Evolutionary conservation across 2,329 filamentous ascomycete genomes (phyloP).

Genomic region (Aspergillus udagawae): DNA sequence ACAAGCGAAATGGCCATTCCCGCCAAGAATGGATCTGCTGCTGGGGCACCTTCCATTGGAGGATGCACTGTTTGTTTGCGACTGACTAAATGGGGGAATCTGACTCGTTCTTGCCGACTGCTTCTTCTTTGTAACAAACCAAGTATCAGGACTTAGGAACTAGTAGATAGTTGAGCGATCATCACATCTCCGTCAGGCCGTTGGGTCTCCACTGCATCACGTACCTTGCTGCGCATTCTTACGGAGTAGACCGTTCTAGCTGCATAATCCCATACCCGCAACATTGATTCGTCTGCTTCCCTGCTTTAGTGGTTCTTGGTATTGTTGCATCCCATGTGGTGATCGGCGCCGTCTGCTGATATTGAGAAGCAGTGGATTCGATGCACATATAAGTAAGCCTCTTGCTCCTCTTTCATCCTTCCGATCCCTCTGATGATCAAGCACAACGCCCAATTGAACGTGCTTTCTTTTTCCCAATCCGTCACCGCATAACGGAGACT

Average conservation of each 20-base stretch:
- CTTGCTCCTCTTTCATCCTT: background rate
- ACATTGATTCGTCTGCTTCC: background rate
- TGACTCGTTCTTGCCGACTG: background rate
- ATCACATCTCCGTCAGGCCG: background rate
- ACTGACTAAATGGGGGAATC: background rate
- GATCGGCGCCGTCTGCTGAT: background rate
- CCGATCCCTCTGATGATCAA: background rate
- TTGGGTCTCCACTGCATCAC: background rate
- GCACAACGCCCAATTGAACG: background rate
- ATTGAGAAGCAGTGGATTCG: background rate
- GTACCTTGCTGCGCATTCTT: background rate
- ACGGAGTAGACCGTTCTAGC: background rate
- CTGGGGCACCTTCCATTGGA: background rate
- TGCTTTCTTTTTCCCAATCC: background rate
- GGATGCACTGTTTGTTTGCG: background rate
- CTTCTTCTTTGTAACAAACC: background rate
- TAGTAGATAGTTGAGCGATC: background rate
- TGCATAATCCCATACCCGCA: background rate
- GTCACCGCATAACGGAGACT: background rate
- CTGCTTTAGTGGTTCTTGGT: background rate
- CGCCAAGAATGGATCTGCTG: slow-evolving; percentile 12
- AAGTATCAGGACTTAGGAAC: background rate
- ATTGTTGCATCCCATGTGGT: background rate
- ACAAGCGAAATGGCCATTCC: background rate
- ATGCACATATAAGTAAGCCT: background rate